Evolutionary conservation across 208 protist species (phyloP).

Genomic region (Herpetomonas tarakana): DNA sequence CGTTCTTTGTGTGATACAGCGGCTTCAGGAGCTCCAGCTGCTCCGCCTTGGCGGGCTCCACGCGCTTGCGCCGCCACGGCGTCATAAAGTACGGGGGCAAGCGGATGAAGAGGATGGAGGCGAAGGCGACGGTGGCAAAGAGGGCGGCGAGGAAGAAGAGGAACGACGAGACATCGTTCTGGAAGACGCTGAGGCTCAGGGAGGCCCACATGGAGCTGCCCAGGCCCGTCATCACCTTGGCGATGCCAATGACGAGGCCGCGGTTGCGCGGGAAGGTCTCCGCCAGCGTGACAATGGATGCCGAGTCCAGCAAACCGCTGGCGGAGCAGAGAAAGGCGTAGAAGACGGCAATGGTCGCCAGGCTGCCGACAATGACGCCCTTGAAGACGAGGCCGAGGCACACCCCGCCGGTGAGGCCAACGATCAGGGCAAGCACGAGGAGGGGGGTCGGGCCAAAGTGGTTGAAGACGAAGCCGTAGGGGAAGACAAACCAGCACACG

Average conservation of each 20-base stretch:
- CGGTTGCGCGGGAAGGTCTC: constrained; percentile 28
- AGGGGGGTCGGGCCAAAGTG: constrained; percentile 9
- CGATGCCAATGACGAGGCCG: constrained; percentile 18
- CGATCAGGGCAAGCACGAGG: not conserved
- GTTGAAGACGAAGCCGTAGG: constrained; percentile 17
- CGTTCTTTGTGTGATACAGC: constrained; percentile 11
- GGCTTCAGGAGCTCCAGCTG: constrained; percentile 8
- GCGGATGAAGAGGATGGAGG: constrained; percentile 13
- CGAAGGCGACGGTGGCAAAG: constrained; percentile 8
- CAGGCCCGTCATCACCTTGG: constrained; percentile 34
- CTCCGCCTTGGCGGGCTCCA: constrained; percentile 9
- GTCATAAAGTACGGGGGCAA: constrained; percentile 32
- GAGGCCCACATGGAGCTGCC: constrained; percentile 19
- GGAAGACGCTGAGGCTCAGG: constrained; percentile 22
- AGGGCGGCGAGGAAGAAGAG: constrained; percentile 24
- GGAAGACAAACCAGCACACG: constrained; percentile 15
- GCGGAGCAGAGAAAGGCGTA: constrained; percentile 19
- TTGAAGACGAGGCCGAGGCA: constrained; percentile 10
- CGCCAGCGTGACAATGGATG: constrained; percentile 18
- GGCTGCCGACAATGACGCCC: constrained; percentile 11
- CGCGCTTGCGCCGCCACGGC: constrained; percentile 16
- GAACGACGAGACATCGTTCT: constrained; percentile 15
- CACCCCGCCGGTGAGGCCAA: constrained; percentile 9
- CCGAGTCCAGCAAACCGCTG: constrained; percentile 15
- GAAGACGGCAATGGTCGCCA: constrained; percentile 18